These are phyloP conservation scores for Shiraia bambusicola DNA, from an alignment of 2,329 filamentous ascomycete genomes.

Conservation along the genomic window DNA sequence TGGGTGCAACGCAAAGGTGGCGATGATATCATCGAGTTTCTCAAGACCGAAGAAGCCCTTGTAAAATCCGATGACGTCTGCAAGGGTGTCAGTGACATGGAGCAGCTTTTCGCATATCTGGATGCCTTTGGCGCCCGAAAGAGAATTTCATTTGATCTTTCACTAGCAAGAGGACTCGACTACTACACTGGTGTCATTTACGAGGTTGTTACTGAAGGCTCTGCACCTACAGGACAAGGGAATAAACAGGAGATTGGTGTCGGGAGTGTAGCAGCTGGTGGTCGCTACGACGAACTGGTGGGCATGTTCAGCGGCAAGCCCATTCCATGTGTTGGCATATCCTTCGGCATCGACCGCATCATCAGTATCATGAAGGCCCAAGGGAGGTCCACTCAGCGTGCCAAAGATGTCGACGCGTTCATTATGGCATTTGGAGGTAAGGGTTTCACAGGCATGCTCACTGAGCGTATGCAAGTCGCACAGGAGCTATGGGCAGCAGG, in stretches of 20 bases:
- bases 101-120: constrained; percentile 77
- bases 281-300: constrained; percentile 89
- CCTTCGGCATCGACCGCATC: constrained; percentile 93
- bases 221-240: constrained; percentile 54
- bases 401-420: constrained; percentile 82
- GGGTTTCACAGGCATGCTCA: constrained; percentile 75
- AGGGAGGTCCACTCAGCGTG: constrained; percentile 62
- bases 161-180: constrained; percentile 85
- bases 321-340: constrained; percentile 88
- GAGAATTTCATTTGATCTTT: constrained; percentile 84
- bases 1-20: constrained; percentile 79
- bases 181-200: constrained; percentile 92
- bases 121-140: constrained; percentile 72
- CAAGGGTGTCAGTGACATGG: constrained; percentile 78
- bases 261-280: constrained; percentile 84
- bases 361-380: constrained; percentile 87
- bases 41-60: constrained; percentile 26
- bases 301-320: constrained; percentile 91
- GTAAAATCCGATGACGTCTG: constrained; percentile 67
- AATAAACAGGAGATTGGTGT: constrained; percentile 62
- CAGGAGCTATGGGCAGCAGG: constrained; percentile 80
- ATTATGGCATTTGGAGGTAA: constrained; percentile 95
- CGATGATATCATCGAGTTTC: constrained; percentile 63
- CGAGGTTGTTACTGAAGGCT: constrained; percentile 82
- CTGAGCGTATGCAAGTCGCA: constrained; percentile 80